A percentile compares a stretch with the other conserved stretches of the same genome.
phyloP scores from a whole-genome alignment of 805 yeast species.

The Candida orba region DNA sequence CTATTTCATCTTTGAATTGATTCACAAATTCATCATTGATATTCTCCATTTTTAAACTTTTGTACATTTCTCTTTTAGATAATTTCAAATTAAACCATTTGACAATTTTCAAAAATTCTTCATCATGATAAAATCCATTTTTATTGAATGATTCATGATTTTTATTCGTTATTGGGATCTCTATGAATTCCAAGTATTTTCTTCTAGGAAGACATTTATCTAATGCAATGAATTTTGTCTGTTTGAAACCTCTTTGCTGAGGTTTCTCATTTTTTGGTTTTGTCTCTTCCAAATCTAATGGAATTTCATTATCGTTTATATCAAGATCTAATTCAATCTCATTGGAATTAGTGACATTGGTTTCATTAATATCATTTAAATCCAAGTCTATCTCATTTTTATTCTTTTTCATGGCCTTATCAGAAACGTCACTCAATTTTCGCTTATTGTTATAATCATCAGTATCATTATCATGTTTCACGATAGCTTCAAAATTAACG shows the following conservation, averaged over 20 bases:
- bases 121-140: conserved; percentile 12
- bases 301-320: not conserved
- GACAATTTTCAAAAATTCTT: conserved; percentile 14
- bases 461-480: conserved; percentile 27
- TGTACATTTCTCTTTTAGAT: conserved; percentile 8
- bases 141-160: conserved; percentile 8
- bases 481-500: conserved; percentile 56
- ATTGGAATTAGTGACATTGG: conserved; percentile 15
- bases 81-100: conserved; percentile 15
- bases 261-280: not conserved
- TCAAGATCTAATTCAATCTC: conserved; percentile 31
- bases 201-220: conserved; percentile 78
- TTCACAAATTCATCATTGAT: conserved; percentile 6
- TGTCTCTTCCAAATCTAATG: not conserved
- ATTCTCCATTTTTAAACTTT: conserved; percentile 10
- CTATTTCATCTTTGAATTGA: conserved; percentile 16
- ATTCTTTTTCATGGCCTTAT: conserved; percentile 3
- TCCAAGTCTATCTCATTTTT: conserved; percentile 26
- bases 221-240: conserved; percentile 61
- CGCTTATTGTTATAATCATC: conserved; percentile 7
- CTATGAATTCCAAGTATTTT: conserved; percentile 45
- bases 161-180: conserved; percentile 30
- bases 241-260: conserved; percentile 13
- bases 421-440: conserved; percentile 5
- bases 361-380: conserved; percentile 11